phyloP scores from a whole-genome alignment of 129 eudicot genomes.

The Dittrichia graveolens region DNA sequence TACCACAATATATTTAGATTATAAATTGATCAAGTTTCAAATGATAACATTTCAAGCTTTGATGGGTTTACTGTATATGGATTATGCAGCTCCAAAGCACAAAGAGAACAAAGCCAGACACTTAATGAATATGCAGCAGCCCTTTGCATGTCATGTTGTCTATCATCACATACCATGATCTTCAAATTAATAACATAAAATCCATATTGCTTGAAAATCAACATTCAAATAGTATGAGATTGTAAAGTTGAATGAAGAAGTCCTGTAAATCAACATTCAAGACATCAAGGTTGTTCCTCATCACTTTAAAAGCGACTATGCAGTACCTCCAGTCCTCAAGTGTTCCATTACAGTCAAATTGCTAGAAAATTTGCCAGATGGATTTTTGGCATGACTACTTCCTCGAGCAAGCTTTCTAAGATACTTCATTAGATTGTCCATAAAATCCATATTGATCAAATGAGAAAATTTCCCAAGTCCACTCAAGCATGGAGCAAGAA shows the following conservation, averaged over 20 bases:
- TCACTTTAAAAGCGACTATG: slow-evolving; percentile 92
- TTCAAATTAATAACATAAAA: too few species aligned
- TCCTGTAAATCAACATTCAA: slow-evolving; percentile 85
- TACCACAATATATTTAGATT: not conserved
- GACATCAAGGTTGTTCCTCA: slow-evolving; percentile 90
- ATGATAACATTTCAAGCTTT: not conserved
- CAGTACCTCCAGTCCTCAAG: slow-evolving; percentile 84
- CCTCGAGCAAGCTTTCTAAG: slow-evolving; percentile 85
- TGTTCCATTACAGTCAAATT: slow-evolving; percentile 79
- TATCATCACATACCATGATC: slow-evolving; percentile 88
- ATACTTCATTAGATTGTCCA: slow-evolving; percentile 81
- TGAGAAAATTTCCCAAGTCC: slow-evolving; percentile 91
- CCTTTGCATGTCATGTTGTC: slow-evolving; percentile 96
- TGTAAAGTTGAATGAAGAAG: slow-evolving; percentile 75
- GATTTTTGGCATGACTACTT: slow-evolving; percentile 30
- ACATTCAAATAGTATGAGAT: too few species aligned
- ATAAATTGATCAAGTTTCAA: not conserved
- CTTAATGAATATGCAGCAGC: slow-evolving; percentile 92
- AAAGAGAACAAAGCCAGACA: slow-evolving; percentile 77
- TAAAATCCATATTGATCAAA: slow-evolving; percentile 81
- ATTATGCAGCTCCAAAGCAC: slow-evolving; percentile 86
- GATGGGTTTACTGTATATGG: slow-evolving; percentile 35
- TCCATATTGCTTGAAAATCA: too few species aligned
- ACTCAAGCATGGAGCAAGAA: slow-evolving; percentile 77
- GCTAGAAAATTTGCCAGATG: slow-evolving; percentile 36